These are phyloP conservation scores for Colletotrichum cuscutae DNA, from an alignment of 2,329 filamentous ascomycete genomes.

Conservation along the genomic window DNA sequence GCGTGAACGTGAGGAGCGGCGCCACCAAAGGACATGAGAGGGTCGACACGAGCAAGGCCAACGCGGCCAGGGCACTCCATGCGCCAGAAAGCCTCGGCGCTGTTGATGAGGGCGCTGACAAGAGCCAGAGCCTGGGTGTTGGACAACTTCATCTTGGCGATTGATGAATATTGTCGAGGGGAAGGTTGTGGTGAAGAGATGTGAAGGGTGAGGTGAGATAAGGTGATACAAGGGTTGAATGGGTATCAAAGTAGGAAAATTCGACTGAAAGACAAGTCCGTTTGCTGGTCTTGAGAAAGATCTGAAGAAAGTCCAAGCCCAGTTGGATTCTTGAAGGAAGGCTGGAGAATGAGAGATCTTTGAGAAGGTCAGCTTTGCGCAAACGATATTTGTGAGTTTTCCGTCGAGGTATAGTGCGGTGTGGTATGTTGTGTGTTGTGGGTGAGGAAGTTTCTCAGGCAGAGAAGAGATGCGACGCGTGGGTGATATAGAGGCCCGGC, in stretches of 20 bases:
- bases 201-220: neutral
- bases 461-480: neutral
- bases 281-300: conserved; percentile 38
- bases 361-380: neutral
- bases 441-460: neutral
- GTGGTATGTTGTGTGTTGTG: neutral
- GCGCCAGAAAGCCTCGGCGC: conserved; percentile 82
- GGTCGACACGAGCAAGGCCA: conserved; percentile 80
- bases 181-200: neutral
- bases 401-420: neutral
- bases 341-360: conserved; percentile 3
- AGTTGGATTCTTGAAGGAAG: conserved; percentile 12
- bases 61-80: conserved; percentile 82
- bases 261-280: conserved; percentile 39
- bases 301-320: conserved; percentile 5
- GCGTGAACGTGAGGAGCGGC: conserved; percentile 76
- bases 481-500: neutral
- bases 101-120: neutral
- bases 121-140: neutral
- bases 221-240: conserved; percentile 23
- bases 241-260: conserved; percentile 27
- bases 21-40: conserved; percentile 72
- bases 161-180: conserved; percentile 33
- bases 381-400: conserved; percentile 21
- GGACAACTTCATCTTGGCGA: conserved; percentile 26